phyloP scores from a whole-genome alignment of 2,329 filamentous ascomycete species.

The Clonostachys rosea region DNA sequence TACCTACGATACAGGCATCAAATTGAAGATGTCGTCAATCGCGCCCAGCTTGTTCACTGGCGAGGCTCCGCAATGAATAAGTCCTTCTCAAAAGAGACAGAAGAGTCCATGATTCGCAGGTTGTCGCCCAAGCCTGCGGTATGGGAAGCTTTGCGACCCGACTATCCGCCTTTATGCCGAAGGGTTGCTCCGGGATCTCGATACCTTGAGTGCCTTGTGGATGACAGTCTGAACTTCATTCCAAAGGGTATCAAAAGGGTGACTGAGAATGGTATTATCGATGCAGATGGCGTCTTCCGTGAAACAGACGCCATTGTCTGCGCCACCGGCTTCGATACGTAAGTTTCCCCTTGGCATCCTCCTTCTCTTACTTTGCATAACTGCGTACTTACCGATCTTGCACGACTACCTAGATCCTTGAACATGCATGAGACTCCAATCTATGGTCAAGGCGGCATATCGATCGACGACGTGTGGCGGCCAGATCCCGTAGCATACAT shows the following conservation, averaged over 20 bases:
- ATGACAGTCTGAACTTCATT: slow-evolving; percentile 40
- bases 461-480: slow-evolving; percentile 36
- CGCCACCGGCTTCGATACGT: slow-evolving; percentile 48
- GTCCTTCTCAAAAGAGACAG: background rate
- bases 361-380: no score
- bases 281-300: slow-evolving; percentile 36
- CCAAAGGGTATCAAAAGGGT: slow-evolving; percentile 37
- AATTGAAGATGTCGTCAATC: background rate
- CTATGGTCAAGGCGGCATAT: slow-evolving; percentile 37
- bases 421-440: slow-evolving; percentile 20
- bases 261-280: slow-evolving; percentile 41
- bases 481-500: slow-evolving; percentile 40
- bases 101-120: background rate
- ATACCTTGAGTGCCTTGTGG: slow-evolving; percentile 37
- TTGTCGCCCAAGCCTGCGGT: slow-evolving; percentile 35
- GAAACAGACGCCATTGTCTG: slow-evolving; percentile 50
- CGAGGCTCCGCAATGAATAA: background rate
- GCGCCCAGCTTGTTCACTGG: background rate
- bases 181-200: slow-evolving; percentile 42
- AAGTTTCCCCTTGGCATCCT: background rate
- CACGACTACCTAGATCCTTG: background rate
- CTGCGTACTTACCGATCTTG: slow-evolving; percentile 22
- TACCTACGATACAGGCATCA: background rate
- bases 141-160: slow-evolving; percentile 12
- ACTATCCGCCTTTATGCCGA: slow-evolving; percentile 31